Evolutionary conservation across 2,329 filamentous ascomycete species (phyloP), one percentile per base, ranked within the genome.

Genomic region (Didymella lethalis): DNA sequence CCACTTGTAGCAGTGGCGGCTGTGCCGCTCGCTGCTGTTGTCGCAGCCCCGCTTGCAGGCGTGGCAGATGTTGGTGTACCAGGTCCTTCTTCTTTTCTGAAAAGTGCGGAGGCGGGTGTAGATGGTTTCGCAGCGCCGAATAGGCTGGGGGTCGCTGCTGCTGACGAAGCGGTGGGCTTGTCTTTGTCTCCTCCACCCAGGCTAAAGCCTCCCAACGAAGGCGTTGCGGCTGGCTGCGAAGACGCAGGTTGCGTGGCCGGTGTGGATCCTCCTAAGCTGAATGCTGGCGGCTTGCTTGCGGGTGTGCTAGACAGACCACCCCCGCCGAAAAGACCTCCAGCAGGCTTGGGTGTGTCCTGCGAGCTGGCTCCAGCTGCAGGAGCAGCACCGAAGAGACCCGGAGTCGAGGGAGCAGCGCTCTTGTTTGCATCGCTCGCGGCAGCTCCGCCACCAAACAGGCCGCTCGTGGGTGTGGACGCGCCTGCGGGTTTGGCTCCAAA

Each of bases 311-410:
- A 68, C 2, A 71, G 71, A 53, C 65, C 68, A 36, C 70, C 67
- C 31, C 73, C 71, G 56, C 69, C 69, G 36, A 71, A 49, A 23
- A 59, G 61, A 18, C 62, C 63, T 45, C 72, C 65, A 28, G 68
- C 63, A 40, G 73, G 64, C 59, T 75, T 75, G 36, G 73, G 62
- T 25, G 74, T 68, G 41, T 66, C 63, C 72, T 78, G 69, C 59
- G 70, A 52, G 46, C 63, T 61, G 69, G 70, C 56, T 64, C 75
- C 28, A 63, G 75, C 34, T 75, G 66, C 45, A 62, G 66, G 54
- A 59, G 69, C 58, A 38, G 54, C 64, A 20, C 54, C 64, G 55
- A 73, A 73, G 7, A 71, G 59, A 34, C 50, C 61, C 6, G 64
- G 50, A 8, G 68, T 53, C 18, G 75, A 57, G 23, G 71, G 63